A percentile compares a stretch with the other conserved stretches of the same genome.
phyloP scores from a whole-genome alignment of 768 basidiomycete genomes.

The Mycena leptocephala region DNA sequence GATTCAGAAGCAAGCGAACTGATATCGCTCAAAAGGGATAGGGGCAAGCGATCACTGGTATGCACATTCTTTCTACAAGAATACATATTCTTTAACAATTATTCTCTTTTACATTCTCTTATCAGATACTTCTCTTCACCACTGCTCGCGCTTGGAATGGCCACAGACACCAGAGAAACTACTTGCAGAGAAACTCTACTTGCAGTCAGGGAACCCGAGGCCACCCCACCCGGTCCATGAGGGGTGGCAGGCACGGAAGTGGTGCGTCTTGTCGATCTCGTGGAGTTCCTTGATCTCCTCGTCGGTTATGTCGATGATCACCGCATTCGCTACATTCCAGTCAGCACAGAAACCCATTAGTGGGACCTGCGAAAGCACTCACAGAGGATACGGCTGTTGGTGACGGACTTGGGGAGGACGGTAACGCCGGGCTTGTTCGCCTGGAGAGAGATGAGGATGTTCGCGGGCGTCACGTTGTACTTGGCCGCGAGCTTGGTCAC shows the following conservation, averaged over 20 bases:
- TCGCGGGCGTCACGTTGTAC: conserved; percentile 73
- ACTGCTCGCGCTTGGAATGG: no score
- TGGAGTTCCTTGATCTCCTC: conserved; percentile 75
- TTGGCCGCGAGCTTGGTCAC: conserved; percentile 77
- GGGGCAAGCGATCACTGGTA: background rate
- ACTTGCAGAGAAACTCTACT: conserved; percentile 43
- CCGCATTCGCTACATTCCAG: conserved; percentile 65
- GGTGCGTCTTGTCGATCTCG: conserved; percentile 71
- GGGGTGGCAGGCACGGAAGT: conserved; percentile 79
- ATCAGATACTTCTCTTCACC: no score
- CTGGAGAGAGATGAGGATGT: conserved; percentile 81
- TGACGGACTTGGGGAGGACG: conserved; percentile 87
- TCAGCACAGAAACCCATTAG: conserved; percentile 3
- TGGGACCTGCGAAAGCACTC: conserved; percentile 35
- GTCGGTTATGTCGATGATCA: conserved; percentile 72
- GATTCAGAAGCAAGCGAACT: background rate
- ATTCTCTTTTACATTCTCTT: background rate
- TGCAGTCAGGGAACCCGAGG: conserved; percentile 75
- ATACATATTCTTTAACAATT: background rate
- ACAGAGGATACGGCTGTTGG: conserved; percentile 73
- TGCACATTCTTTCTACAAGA: background rate
- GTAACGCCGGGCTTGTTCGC: conserved; percentile 75
- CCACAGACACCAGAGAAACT: no score
- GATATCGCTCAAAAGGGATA: conserved; percentile 19
- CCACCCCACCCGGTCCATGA: conserved; percentile 75